Evolutionary conservation across 306 rosid species (phyloP).

Genomic region (Trichosanthes cucumerina): DNA sequence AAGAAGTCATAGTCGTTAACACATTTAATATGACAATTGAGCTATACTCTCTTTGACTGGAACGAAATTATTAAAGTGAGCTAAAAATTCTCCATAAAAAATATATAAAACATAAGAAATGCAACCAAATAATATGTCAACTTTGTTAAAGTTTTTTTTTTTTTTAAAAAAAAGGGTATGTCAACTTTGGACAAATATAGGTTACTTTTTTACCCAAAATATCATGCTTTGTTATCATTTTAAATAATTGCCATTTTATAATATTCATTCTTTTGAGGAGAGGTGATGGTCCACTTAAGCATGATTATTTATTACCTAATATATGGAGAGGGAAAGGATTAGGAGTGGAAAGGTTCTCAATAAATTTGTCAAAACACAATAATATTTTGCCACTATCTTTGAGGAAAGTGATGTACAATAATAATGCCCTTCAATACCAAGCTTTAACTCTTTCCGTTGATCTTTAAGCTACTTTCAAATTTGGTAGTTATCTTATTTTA

Average conservation of each 20-base stretch:
- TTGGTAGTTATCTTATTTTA: not conserved
- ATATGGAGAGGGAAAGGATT: not conserved
- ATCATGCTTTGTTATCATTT: not conserved
- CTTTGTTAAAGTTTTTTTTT: too few relatives aligned
- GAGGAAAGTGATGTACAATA: not conserved
- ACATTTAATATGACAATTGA: too few relatives aligned
- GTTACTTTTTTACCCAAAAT: not conserved
- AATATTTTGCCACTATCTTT: not conserved
- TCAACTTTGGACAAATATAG: not conserved
- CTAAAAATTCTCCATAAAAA: not conserved
- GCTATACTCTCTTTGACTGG: too few relatives aligned
- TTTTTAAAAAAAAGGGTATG: too few relatives aligned
- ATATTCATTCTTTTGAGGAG: not conserved
- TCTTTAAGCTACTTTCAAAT: not conserved
- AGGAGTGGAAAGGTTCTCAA: not conserved
- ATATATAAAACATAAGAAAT: not conserved
- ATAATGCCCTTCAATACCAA: not conserved
- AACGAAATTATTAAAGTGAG: not conserved
- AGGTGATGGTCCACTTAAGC: not conserved
- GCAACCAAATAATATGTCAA: too few relatives aligned
- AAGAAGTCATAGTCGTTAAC: too few relatives aligned
- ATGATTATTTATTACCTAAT: slow-evolving; percentile 2
- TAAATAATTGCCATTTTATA: not conserved
- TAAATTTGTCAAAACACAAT: not conserved
- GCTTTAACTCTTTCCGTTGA: not conserved